phyloP scores from a whole-genome alignment of 2,329 filamentous ascomycete genomes.

The Pestalotiopsis fici region DNA sequence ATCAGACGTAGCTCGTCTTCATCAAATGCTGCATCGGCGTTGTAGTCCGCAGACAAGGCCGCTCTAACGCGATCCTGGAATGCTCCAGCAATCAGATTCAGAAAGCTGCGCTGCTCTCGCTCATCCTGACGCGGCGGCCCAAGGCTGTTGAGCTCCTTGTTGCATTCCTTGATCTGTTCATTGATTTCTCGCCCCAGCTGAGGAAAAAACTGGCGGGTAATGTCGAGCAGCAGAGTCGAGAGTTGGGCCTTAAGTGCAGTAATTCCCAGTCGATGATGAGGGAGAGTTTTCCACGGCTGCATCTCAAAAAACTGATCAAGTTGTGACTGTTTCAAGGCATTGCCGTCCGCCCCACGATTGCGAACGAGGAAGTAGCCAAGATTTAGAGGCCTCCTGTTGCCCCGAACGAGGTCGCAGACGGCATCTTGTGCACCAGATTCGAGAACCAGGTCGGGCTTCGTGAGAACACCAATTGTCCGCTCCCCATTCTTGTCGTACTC shows the following conservation, averaged over 20 bases:
- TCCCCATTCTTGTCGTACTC: slow-evolving; percentile 38
- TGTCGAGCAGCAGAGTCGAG: slow-evolving; percentile 13
- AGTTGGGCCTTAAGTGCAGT: not conserved
- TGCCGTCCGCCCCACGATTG: slow-evolving; percentile 39
- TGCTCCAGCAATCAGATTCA: slow-evolving; percentile 16
- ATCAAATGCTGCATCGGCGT: not conserved
- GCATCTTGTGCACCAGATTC: slow-evolving; percentile 35
- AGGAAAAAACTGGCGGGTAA: slow-evolving; percentile 28
- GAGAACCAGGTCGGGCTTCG: slow-evolving; percentile 57
- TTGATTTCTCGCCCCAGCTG: slow-evolving; percentile 22
- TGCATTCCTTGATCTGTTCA: slow-evolving; percentile 8
- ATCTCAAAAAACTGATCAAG: not conserved
- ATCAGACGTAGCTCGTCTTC: slow-evolving; percentile 18
- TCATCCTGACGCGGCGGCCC: slow-evolving; percentile 15
- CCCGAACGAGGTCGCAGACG: slow-evolving; percentile 38
- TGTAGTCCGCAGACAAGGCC: slow-evolving; percentile 1
- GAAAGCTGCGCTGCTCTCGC: slow-evolving; percentile 16
- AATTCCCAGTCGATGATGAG: not conserved
- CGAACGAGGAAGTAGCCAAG: slow-evolving; percentile 47
- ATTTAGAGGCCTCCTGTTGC: slow-evolving; percentile 35
- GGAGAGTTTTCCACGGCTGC: not conserved
- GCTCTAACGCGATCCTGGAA: slow-evolving; percentile 16
- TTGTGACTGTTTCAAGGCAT: not conserved
- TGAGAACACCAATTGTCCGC: slow-evolving; percentile 51
- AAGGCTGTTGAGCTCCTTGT: slow-evolving; percentile 11